phyloP scores from a whole-genome alignment of 441 rosid genomes.

The Populus hybrid region DNA sequence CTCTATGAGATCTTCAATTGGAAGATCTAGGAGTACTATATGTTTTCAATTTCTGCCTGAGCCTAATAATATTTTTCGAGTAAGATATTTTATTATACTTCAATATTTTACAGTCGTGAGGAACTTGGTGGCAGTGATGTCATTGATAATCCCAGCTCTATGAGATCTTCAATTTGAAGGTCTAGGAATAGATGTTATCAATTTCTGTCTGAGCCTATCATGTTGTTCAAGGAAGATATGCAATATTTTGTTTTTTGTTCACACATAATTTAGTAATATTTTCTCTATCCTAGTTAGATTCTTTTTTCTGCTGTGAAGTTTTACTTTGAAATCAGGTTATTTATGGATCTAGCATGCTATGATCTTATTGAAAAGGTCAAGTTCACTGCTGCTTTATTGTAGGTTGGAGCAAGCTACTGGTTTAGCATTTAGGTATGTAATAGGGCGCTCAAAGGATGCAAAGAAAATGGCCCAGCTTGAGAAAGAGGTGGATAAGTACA shows the following conservation, averaged over 20 bases:
- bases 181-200: background rate
- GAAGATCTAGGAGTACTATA: too few relatives aligned
- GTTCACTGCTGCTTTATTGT: background rate
- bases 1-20: too few relatives aligned
- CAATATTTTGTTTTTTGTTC: too few relatives aligned
- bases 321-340: background rate
- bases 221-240: background rate
- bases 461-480: conserved; percentile 61
- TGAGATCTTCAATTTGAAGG: background rate
- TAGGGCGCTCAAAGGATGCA: conserved; percentile 57
- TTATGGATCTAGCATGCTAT: background rate
- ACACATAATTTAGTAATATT: too few relatives aligned
- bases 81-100: too few relatives aligned
- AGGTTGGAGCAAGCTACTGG: conserved; percentile 91
- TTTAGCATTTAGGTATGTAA: conserved; percentile 69
- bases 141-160: background rate
- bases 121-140: too few relatives aligned
- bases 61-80: too few relatives aligned
- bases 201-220: background rate
- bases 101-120: too few relatives aligned
- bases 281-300: background rate
- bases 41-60: too few relatives aligned
- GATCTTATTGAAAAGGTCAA: background rate
- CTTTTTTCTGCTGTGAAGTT: background rate
- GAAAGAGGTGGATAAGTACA: conserved; percentile 51